Conservation (phyloP, 2,329 filamentous ascomycete species). For the Dendryphion nanum region DNA sequence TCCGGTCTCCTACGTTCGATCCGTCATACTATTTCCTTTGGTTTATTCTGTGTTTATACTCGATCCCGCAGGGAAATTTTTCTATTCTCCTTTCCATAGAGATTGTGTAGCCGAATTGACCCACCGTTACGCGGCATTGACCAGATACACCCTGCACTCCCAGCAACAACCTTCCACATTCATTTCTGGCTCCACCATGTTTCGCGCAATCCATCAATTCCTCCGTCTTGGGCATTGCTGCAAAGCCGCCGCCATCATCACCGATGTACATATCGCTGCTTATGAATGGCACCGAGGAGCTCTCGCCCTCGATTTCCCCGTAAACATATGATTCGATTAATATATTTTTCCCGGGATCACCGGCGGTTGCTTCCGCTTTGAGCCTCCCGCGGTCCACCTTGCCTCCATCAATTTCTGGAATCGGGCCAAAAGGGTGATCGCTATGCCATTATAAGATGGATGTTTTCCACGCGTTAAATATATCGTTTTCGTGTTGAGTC, state of each 20-base stretch:
- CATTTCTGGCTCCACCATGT: background rate
- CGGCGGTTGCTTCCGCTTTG: background rate
- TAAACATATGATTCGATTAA: background rate
- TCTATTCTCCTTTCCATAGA: too few species aligned
- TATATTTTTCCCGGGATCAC: background rate
- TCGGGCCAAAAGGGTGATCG: background rate
- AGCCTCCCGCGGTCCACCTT: background rate
- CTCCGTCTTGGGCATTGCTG: slow-evolving; percentile 1
- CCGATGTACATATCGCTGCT: background rate
- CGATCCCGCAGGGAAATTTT: too few species aligned
- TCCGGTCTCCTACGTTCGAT: too few species aligned
- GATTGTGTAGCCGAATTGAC: too few species aligned
- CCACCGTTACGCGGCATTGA: too few species aligned
- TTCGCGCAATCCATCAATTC: background rate
- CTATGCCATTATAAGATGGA: background rate
- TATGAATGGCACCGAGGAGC: background rate
- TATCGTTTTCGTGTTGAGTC: background rate
- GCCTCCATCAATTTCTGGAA: background rate
- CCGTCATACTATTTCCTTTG: too few species aligned
- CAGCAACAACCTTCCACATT: background rate
- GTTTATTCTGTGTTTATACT: too few species aligned
- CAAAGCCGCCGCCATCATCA: background rate
- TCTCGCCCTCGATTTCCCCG: background rate
- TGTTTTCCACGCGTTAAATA: background rate
- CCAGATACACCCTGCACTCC: too few species aligned